Evolutionary conservation across 192 early-diverging fungal genomes (phyloP).

Genomic region (Coemansia reversa): DNA sequence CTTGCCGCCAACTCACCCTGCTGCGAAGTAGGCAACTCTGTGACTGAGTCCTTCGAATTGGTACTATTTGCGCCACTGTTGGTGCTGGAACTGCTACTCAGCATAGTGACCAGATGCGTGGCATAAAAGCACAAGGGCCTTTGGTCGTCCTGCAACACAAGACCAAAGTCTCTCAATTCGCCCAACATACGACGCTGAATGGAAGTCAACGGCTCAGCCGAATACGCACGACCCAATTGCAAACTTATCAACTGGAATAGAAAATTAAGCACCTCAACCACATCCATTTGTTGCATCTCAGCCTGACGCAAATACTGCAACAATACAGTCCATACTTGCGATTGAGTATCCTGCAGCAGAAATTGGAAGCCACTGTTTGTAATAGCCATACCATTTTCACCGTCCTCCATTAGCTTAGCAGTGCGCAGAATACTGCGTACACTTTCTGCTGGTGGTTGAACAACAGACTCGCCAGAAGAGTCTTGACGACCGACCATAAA

Average conservation of each 20-base stretch:
- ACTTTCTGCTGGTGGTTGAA: conserved; percentile 64
- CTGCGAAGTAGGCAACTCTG: not conserved
- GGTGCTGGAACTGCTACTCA: conserved; percentile 62
- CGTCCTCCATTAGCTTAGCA: conserved; percentile 70
- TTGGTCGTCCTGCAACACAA: conserved; percentile 84
- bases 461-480: conserved; percentile 16
- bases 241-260: conserved; percentile 90
- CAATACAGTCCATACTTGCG: conserved; percentile 95
- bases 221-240: conserved; percentile 88
- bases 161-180: conserved; percentile 85
- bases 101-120: conserved; percentile 83
- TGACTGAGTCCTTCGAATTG: not conserved
- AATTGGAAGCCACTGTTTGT: conserved; percentile 99
- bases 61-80: conserved; percentile 15
- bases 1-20: conserved; percentile 26
- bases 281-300: conserved; percentile 73
- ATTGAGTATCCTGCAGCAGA: conserved; percentile 86
- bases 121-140: conserved; percentile 80
- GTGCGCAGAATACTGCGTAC: conserved; percentile 71
- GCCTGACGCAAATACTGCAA: conserved; percentile 90
- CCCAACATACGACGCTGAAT: conserved; percentile 83
- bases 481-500: conserved; percentile 83
- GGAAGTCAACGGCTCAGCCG: conserved; percentile 76
- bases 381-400: conserved; percentile 60
- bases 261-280: conserved; percentile 92